phyloP scores from a whole-genome alignment of 805 yeast species.

The Lipomyces chichibuensis region DNA sequence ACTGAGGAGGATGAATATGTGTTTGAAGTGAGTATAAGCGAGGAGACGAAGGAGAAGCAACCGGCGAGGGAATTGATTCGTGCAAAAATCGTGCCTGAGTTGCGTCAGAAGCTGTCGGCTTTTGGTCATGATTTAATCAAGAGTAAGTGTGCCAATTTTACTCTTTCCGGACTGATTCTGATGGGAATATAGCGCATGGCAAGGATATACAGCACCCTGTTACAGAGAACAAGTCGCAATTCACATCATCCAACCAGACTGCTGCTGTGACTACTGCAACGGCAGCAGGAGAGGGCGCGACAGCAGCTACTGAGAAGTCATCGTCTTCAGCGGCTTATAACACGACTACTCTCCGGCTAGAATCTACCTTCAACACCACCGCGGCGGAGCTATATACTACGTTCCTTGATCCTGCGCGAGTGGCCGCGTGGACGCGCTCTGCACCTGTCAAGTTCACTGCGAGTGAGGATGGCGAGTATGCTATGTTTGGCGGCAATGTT shows the following conservation, averaged over 20 bases:
- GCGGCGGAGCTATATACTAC: conserved; percentile 84
- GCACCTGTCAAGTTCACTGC: conserved; percentile 59
- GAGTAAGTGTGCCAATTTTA: conserved; percentile 31
- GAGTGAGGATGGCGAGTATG: conserved; percentile 62
- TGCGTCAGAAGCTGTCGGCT: conserved; percentile 59
- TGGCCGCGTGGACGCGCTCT: conserved; percentile 90
- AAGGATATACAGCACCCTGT: conserved; percentile 84
- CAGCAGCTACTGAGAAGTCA: conserved; percentile 25
- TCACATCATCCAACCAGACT: conserved; percentile 52
- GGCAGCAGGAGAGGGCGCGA: conserved; percentile 32
- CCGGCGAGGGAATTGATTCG: conserved; percentile 58
- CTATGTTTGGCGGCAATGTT: conserved; percentile 85
- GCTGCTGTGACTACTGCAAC: conserved; percentile 30
- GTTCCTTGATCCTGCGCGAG: conserved; percentile 71
- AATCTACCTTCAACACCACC: conserved; percentile 80
- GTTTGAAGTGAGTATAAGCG: conserved; percentile 71
- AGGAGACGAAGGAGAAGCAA: conserved; percentile 52
- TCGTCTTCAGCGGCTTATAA: conserved; percentile 59
- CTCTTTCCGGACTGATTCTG: conserved; percentile 27
- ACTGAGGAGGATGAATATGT: conserved; percentile 83
- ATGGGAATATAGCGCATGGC: conserved; percentile 54
- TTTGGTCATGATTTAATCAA: conserved; percentile 80
- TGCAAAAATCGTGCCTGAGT: conserved; percentile 64
- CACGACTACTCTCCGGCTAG: conserved; percentile 75
- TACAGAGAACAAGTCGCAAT: conserved; percentile 61